Evolutionary conservation across 805 yeast species (phyloP).

Genomic region (Kazachstania viticola): DNA sequence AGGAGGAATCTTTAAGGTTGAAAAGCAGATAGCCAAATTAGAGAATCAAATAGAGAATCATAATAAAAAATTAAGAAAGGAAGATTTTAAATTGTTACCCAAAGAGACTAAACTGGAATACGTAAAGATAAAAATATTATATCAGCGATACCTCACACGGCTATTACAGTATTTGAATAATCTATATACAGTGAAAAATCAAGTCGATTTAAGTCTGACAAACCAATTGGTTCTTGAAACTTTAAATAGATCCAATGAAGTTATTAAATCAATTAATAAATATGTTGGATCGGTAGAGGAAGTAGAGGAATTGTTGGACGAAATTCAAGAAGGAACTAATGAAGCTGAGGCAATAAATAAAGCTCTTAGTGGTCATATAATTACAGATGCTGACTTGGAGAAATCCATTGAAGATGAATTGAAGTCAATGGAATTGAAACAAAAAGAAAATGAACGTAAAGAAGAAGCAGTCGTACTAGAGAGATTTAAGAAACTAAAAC

Average conservation of each 20-base stretch:
- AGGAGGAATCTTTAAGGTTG: constrained; percentile 10
- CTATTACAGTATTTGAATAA: constrained; percentile 28
- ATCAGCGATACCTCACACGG: constrained; percentile 25
- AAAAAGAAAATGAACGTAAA: too few species aligned
- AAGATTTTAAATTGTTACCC: constrained; percentile 15
- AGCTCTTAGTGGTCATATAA: too few species aligned
- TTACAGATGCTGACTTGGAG: too few species aligned
- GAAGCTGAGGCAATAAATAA: too few species aligned
- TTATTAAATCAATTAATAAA: constrained; percentile 29
- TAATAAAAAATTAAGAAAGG: constrained; percentile 10
- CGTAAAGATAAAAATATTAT: constrained; percentile 27
- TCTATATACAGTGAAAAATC: constrained; percentile 28
- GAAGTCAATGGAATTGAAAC: too few species aligned
- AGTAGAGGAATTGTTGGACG: constrained; percentile 32
- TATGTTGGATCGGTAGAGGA: constrained; percentile 34
- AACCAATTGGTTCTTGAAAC: constrained; percentile 30
- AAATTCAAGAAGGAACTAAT: constrained; percentile 30
- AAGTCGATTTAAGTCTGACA: constrained; percentile 34
- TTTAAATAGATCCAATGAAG: constrained; percentile 26
- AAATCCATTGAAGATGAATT: too few species aligned
- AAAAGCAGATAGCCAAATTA: constrained; percentile 12
- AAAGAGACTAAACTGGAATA: constrained; percentile 23
- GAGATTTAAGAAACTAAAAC: too few species aligned
- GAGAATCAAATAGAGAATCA: constrained; percentile 13
- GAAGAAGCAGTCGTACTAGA: too few species aligned